These are phyloP conservation scores for Holtermanniella nyarrowii DNA, from an alignment of 768 basidiomycete species.

Conservation along the genomic window DNA sequence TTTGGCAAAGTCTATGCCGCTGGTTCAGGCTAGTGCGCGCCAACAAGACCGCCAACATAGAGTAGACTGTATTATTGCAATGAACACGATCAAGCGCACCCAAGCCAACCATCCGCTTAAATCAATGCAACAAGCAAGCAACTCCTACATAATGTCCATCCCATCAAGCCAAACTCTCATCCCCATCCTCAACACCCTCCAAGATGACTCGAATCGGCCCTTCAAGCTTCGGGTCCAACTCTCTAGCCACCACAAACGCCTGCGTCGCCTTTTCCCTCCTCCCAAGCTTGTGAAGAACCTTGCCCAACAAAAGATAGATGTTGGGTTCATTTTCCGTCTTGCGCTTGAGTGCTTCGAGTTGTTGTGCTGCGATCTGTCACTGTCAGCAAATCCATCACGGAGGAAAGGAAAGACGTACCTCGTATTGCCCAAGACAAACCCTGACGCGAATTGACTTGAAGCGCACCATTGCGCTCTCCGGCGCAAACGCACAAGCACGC, in stretches of 20 bases:
- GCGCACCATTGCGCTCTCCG: constrained; percentile 82
- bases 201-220: constrained; percentile 47
- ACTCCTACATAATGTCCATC: too few relatives aligned
- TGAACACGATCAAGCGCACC: too few relatives aligned
- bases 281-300: constrained; percentile 73
- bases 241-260: constrained; percentile 78
- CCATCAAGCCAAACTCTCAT: constrained; percentile 52
- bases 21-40: constrained; percentile 5
- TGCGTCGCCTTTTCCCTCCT: constrained; percentile 69
- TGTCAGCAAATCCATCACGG: neutral
- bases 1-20: constrained; percentile 9
- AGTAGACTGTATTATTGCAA: too few relatives aligned
- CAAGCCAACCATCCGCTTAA: too few relatives aligned
- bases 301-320: constrained; percentile 90
- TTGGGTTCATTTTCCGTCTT: constrained; percentile 91
- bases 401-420: constrained; percentile 49
- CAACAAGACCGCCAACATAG: too few relatives aligned
- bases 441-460: constrained; percentile 89
- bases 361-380: constrained; percentile 62
- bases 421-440: constrained; percentile 70
- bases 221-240: constrained; percentile 82
- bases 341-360: constrained; percentile 68
- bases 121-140: too few relatives aligned
- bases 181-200: constrained; percentile 55
- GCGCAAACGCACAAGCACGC: constrained; percentile 64